phyloP scores from a whole-genome alignment of 2,329 filamentous ascomycete species.

The Polychaeton citri region DNA sequence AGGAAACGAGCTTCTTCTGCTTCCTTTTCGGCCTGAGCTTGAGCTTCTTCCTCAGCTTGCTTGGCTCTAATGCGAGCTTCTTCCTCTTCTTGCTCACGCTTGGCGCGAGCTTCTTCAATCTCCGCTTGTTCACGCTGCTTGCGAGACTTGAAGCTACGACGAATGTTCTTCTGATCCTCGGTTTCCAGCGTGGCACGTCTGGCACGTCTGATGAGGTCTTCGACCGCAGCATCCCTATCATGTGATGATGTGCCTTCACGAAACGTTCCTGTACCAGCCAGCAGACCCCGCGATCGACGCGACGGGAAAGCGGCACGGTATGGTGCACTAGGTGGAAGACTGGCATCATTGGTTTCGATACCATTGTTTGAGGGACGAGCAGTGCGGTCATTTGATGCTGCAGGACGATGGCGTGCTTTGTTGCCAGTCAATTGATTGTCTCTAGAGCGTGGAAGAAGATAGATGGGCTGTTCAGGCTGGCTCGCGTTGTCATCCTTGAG shows the following conservation, averaged over 20 bases:
- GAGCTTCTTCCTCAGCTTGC: conserved; percentile 3
- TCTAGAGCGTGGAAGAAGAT: no score
- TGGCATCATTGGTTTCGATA: no score
- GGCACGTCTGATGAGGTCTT: conserved; percentile 5
- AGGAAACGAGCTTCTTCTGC: background rate
- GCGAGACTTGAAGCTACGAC: conserved; percentile 5
- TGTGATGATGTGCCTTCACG: background rate
- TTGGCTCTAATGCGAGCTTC: background rate
- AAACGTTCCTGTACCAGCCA: background rate
- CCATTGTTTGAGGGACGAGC: no score
- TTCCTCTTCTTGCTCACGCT: background rate
- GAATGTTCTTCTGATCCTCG: conserved; percentile 4
- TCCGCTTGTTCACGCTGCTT: conserved; percentile 4
- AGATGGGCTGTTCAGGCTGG: no score
- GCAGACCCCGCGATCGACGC: background rate
- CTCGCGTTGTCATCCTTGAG: no score
- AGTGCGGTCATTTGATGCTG: no score
- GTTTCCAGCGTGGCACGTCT: conserved; percentile 5
- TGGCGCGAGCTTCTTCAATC: background rate
- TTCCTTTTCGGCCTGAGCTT: conserved; percentile 1
- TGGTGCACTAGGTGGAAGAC: no score
- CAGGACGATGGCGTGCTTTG: no score
- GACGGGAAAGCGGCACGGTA: no score
- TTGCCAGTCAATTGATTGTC: no score
- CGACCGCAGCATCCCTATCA: conserved; percentile 3